A percentile compares a stretch with the other conserved stretches of the same genome.
Conservation (phyloP, 306 rosid species). For the Acacia confusa region DNA sequence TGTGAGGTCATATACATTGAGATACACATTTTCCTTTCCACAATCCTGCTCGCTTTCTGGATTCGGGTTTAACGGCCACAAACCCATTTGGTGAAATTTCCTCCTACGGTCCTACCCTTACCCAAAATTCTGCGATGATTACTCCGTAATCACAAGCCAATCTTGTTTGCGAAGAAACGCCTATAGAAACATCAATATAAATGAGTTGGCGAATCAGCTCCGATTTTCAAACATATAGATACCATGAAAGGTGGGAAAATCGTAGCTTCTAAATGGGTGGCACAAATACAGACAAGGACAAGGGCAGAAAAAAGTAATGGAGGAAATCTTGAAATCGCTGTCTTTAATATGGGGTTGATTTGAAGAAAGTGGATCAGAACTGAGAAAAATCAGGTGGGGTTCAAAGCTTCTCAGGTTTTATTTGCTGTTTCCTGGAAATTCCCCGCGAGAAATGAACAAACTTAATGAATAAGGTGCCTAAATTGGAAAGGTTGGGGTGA, state of each 20-base stretch:
- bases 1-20: conserved; percentile 93
- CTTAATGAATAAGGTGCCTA: background rate
- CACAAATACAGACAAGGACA: background rate
- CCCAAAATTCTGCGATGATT: conserved; percentile 15
- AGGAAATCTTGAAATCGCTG: background rate
- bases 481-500: background rate
- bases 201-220: background rate
- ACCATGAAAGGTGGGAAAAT: background rate
- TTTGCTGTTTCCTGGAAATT: background rate
- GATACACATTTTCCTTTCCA: conserved; percentile 51
- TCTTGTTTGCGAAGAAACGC: conserved; percentile 33
- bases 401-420: background rate
- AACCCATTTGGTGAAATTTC: conserved; percentile 55
- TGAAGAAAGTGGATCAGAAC: background rate
- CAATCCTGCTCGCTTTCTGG: conserved; percentile 44
- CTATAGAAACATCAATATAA: conserved; percentile 16
- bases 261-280: background rate
- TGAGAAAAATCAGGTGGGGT: background rate
- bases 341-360: background rate
- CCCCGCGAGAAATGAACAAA: background rate
- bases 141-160: conserved; percentile 41
- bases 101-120: conserved; percentile 30
- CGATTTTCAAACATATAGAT: background rate
- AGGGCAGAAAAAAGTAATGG: background rate
- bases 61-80: conserved; percentile 63